Percentiles rank a stretch among this genome's conserved stretches.
These are phyloP conservation scores for Pseudogymnoascus pannorum DNA, from an alignment of 2,329 filamentous ascomycete genomes.

Conservation along the genomic window DNA sequence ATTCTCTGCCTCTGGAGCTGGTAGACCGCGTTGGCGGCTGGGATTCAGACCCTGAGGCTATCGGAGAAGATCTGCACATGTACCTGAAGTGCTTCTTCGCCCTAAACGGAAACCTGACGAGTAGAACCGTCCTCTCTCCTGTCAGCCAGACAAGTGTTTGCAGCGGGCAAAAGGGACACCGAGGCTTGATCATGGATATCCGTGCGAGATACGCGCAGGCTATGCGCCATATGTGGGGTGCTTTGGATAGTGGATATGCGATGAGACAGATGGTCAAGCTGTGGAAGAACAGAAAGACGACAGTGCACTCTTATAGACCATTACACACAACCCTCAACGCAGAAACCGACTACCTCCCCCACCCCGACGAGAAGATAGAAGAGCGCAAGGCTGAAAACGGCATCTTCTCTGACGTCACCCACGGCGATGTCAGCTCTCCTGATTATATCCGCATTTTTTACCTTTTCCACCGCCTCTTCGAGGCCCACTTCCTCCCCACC, in stretches of 20 bases:
- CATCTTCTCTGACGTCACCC: slow-evolving; percentile 48
- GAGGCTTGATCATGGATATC: slow-evolving; percentile 50
- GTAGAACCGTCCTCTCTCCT: slow-evolving; percentile 56
- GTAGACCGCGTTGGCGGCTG: slow-evolving; percentile 64
- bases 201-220: slow-evolving; percentile 64
- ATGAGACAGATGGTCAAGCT: slow-evolving; percentile 50
- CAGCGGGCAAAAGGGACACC: slow-evolving; percentile 45
- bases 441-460: slow-evolving; percentile 50
- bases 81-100: slow-evolving; percentile 73
- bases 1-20: slow-evolving; percentile 59
- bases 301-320: slow-evolving; percentile 46
- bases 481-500: slow-evolving; percentile 64
- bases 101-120: slow-evolving; percentile 60
- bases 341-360: slow-evolving; percentile 21
- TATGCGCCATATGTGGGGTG: slow-evolving; percentile 69
- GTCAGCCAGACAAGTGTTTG: slow-evolving; percentile 68
- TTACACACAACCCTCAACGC: slow-evolving; percentile 43
- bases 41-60: slow-evolving; percentile 64
- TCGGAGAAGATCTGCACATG: slow-evolving; percentile 72
- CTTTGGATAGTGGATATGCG: slow-evolving; percentile 60
- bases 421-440: slow-evolving; percentile 43
- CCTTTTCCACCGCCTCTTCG: slow-evolving; percentile 61
- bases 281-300: slow-evolving; percentile 51
- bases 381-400: slow-evolving; percentile 35
- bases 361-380: slow-evolving; percentile 13